phyloP scores from a whole-genome alignment of 2,329 filamentous ascomycete genomes.

The Xylariaceae sp. region DNA sequence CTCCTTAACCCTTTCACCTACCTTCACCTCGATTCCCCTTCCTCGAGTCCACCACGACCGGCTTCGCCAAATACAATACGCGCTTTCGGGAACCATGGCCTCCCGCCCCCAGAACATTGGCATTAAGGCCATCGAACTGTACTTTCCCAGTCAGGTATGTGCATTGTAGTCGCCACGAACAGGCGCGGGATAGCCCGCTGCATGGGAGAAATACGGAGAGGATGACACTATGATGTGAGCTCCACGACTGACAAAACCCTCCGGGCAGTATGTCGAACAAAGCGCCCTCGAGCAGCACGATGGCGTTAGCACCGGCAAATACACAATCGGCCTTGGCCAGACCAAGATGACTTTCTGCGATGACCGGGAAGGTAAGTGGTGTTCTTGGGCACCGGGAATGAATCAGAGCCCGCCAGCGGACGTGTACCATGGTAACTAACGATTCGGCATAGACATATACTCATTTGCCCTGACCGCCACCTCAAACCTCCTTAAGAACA shows the following conservation, averaged over 20 bases:
- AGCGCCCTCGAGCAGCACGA: constrained; percentile 79
- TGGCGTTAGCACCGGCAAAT: constrained; percentile 75
- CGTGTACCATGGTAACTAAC: constrained; percentile 2
- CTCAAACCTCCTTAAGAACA: constrained; percentile 74
- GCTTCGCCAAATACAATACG: constrained; percentile 1
- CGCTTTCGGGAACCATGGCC: constrained; percentile 49
- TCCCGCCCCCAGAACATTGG: constrained; percentile 78
- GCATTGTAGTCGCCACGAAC: constrained; percentile 6
- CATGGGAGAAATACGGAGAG: background rate
- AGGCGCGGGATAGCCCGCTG: constrained; percentile 1
- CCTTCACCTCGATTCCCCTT: constrained; percentile 1
- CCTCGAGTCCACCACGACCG: constrained; percentile 5
- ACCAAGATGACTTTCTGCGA: constrained; percentile 92
- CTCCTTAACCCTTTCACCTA: constrained; percentile 13
- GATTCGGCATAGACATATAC: constrained; percentile 64
- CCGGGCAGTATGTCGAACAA: constrained; percentile 71
- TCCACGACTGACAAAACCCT: constrained; percentile 20
- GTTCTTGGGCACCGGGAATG: background rate
- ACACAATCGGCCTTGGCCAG: constrained; percentile 86
- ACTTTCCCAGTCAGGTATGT: constrained; percentile 78
- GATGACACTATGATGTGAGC: constrained; percentile 11
- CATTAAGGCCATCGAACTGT: constrained; percentile 90
- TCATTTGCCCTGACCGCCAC: constrained; percentile 74
- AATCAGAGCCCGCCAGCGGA: background rate
- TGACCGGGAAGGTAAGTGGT: constrained; percentile 69